phyloP scores from a whole-genome alignment of 495 filamentous ascomycete genomes.

The Penicillium mononematosum region DNA sequence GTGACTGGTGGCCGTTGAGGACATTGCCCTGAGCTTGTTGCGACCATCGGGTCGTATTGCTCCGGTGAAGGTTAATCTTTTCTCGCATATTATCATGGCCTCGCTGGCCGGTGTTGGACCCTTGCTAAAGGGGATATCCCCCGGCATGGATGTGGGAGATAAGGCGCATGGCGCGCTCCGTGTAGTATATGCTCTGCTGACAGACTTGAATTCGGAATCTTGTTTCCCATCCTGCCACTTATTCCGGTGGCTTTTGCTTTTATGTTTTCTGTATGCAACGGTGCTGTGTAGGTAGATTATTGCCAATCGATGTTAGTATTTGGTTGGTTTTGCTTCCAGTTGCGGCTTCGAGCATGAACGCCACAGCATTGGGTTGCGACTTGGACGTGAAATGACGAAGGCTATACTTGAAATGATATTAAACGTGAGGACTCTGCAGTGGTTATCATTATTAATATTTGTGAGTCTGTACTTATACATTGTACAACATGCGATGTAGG shows the following conservation, averaged over 20 bases:
- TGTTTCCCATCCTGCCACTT: neutral
- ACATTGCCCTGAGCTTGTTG: neutral
- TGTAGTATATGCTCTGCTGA: neutral
- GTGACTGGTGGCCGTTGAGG: neutral
- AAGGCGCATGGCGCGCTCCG: neutral
- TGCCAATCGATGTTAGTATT: neutral
- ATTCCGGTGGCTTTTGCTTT: neutral
- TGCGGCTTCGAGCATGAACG: neutral
- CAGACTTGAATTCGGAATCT: neutral
- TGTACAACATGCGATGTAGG: neutral
- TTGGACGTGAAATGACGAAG: neutral
- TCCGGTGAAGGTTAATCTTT: neutral
- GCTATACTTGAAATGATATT: neutral
- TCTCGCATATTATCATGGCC: neutral
- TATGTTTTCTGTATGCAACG: neutral
- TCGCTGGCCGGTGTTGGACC: neutral
- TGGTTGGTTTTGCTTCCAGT: neutral
- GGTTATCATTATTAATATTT: neutral
- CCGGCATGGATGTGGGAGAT: conserved; percentile 1
- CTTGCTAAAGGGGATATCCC: conserved; percentile 1
- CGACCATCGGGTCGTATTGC: conserved; percentile 11
- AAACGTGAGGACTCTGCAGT: neutral
- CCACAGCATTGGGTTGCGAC: neutral
- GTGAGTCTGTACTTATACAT: neutral
- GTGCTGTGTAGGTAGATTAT: neutral